Conservation (phyloP, 345 rosid species). For the Acer saccharum region DNA sequence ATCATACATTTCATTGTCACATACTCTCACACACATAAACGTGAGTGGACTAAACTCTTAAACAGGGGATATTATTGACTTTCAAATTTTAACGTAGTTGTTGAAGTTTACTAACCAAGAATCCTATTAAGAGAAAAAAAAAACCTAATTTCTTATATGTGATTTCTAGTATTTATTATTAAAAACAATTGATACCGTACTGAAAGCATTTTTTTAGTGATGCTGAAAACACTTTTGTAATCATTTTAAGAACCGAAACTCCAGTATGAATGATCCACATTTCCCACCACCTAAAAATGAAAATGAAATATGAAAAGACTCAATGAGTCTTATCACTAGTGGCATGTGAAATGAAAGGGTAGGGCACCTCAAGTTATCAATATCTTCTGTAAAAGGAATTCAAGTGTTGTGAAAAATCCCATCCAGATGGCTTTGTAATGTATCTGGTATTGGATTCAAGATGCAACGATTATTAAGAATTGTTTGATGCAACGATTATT, state of each 20-base stretch:
- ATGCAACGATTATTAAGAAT: neutral
- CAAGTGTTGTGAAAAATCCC: neutral
- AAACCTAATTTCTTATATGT: too few species aligned
- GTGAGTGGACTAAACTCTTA: conserved; percentile 60
- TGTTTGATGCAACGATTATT: too few species aligned
- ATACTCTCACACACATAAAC: conserved; percentile 31
- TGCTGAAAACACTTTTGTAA: neutral
- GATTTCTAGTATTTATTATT: too few species aligned
- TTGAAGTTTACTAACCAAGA: too few species aligned
- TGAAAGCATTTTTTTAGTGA: too few species aligned
- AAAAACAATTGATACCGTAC: too few species aligned
- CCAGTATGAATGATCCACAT: too few species aligned
- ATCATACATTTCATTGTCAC: conserved; percentile 29
- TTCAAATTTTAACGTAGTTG: too few species aligned
- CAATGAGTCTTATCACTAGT: conserved; percentile 15
- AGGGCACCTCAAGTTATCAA: conserved; percentile 12
- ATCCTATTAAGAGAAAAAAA: too few species aligned
- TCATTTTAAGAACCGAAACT: neutral
- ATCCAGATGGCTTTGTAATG: neutral
- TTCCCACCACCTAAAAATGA: neutral
- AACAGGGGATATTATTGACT: neutral
- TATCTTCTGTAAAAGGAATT: neutral
- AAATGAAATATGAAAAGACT: conserved; percentile 8
- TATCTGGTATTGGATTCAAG: neutral
- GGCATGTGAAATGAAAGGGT: conserved; percentile 31